These are phyloP conservation scores for Colletotrichum graminicola DNA, from an alignment of 2,329 filamentous ascomycete genomes.

Conservation along the genomic window DNA sequence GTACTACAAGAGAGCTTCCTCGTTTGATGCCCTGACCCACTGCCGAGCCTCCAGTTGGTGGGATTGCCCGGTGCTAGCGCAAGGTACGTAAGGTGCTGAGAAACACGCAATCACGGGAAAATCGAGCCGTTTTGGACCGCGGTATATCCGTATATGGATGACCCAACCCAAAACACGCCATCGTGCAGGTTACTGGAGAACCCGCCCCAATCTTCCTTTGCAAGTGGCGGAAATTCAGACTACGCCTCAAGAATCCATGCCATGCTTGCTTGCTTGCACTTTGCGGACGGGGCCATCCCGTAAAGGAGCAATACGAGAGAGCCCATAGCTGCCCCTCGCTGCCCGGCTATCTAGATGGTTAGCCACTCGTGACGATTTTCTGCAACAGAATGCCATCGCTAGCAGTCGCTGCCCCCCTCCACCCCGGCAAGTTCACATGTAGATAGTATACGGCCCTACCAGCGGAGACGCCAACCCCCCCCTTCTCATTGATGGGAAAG, in stretches of 20 bases:
- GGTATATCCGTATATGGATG: background rate
- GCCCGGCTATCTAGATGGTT: background rate
- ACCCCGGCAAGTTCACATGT: background rate
- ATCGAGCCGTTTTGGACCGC: conserved; percentile 36
- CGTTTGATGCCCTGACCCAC: background rate
- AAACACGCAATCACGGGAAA: conserved; percentile 21
- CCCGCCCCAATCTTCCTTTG: background rate
- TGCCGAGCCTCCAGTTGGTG: background rate
- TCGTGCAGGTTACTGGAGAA: background rate
- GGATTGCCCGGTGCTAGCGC: background rate
- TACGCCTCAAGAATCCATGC: background rate
- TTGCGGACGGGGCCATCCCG: conserved; percentile 8
- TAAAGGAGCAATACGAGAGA: conserved; percentile 12
- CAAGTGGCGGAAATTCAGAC: conserved; percentile 32
- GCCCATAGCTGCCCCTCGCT: conserved; percentile 18
- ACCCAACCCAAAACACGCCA: background rate
- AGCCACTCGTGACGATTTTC: conserved; percentile 20
- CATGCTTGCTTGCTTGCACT: conserved; percentile 1
- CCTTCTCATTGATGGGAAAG: conserved; percentile 32
- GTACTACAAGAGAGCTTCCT: conserved; percentile 16
- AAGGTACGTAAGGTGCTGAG: background rate
- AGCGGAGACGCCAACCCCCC: conserved; percentile 14
- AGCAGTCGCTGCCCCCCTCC: conserved; percentile 12
- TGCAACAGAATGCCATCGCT: conserved; percentile 22
- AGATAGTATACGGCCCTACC: conserved; percentile 27